phyloP scores from a whole-genome alignment of 228 moss, liverwort and hornwort genomes.

The Sphagnum fallax region DNA sequence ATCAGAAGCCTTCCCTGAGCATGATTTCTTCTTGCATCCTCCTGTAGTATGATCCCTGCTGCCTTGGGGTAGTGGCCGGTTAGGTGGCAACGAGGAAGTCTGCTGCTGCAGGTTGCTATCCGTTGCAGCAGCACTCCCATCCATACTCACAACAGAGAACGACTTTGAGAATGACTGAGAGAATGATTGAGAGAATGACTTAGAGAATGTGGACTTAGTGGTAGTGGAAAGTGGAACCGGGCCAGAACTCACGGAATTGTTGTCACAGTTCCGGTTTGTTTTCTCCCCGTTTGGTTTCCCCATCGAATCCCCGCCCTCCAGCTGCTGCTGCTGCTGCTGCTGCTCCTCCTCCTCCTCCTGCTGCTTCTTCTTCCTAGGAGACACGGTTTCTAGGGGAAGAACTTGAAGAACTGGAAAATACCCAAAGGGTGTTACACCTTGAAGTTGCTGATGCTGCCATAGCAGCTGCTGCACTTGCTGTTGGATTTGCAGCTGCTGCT shows the following conservation, averaged over 20 bases:
- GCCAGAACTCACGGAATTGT: constrained; percentile 69
- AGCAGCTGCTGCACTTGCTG: constrained; percentile 20
- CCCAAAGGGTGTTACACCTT: constrained; percentile 7
- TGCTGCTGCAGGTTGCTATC: constrained; percentile 30
- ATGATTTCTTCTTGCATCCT: constrained; percentile 61
- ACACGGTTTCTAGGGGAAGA: no score
- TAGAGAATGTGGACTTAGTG: constrained; percentile 20
- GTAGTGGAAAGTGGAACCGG: constrained; percentile 47
- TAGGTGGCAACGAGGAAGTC: constrained; percentile 25
- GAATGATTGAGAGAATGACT: no score
- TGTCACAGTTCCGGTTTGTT: constrained; percentile 29
- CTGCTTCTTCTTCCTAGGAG: no score
- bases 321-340: background rate
- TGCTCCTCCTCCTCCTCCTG: background rate
- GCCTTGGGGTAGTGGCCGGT: constrained; percentile 35
- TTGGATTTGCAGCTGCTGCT: constrained; percentile 22
- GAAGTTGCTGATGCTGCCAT: constrained; percentile 12
- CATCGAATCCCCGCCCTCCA: no score
- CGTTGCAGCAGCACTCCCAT: constrained; percentile 38
- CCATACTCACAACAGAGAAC: constrained; percentile 63
- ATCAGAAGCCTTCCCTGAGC: constrained; percentile 69
- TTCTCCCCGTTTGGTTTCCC: no score
- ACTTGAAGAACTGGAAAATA: constrained; percentile 7
- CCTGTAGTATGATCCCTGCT: background rate
- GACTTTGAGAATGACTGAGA: constrained; percentile 14